Evolutionary conservation across 1,284 basidiomycete genomes (phyloP).

Genomic region (Exobasidium cylindrosporum): DNA sequence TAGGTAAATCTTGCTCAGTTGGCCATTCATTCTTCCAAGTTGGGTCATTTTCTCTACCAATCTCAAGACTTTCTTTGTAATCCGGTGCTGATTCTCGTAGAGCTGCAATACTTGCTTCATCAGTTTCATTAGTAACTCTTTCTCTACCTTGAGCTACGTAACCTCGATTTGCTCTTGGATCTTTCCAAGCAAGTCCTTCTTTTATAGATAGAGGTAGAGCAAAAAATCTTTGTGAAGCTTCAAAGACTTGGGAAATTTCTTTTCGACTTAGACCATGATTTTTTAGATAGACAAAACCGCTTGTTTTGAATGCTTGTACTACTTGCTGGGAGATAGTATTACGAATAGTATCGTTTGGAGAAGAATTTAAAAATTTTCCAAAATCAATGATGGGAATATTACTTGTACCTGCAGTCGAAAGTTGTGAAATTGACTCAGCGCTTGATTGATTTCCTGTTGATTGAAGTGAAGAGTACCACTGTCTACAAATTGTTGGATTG

Average conservation of each 20-base stretch:
- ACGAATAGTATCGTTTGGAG: conserved; percentile 61
- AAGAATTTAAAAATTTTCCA: conserved; percentile 62
- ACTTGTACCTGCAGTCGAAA: conserved; percentile 16
- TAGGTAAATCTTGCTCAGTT: conserved; percentile 63
- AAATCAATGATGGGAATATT: conserved; percentile 72
- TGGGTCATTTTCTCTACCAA: conserved; percentile 68
- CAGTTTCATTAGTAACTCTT: conserved; percentile 69
- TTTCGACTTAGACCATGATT: conserved; percentile 41
- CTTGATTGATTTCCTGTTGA: too few species aligned
- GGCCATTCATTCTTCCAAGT: conserved; percentile 70
- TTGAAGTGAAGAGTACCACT: too few species aligned
- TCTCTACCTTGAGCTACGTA: conserved; percentile 77
- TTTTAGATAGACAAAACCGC: conserved; percentile 52
- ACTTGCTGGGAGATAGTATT: conserved; percentile 64
- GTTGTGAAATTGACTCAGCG: too few species aligned
- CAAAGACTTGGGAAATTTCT: conserved; percentile 60
- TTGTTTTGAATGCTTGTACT: conserved; percentile 41
- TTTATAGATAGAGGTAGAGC: conserved; percentile 65
- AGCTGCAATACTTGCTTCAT: conserved; percentile 67
- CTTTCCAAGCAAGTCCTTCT: conserved; percentile 55
- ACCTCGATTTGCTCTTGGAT: conserved; percentile 76
- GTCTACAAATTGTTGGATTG: too few species aligned
- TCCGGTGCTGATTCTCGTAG: conserved; percentile 68
- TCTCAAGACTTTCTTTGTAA: conserved; percentile 79
- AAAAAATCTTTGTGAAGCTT: conserved; percentile 73